Evolutionary conservation across 2,329 filamentous ascomycete genomes (phyloP).

Genomic region (Cryphonectria japonica): DNA sequence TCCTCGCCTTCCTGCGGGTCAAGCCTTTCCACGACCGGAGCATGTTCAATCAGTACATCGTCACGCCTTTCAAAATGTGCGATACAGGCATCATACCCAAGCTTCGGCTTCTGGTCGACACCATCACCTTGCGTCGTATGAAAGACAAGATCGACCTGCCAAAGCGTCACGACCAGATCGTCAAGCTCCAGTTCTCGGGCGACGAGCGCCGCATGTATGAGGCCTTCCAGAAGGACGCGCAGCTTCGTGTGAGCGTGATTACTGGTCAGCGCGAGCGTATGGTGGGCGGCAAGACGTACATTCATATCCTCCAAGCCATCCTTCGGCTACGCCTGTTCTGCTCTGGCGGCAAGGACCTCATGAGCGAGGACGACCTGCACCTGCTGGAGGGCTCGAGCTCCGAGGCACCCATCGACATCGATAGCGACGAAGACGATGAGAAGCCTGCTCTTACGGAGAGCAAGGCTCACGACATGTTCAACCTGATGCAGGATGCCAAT

Average conservation of each 20-base stretch:
- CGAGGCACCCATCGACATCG: constrained; percentile 85
- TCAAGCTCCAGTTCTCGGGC: constrained; percentile 74
- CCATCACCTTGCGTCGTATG: constrained; percentile 87
- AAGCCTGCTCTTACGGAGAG: constrained; percentile 64
- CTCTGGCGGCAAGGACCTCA: constrained; percentile 89
- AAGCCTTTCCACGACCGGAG: constrained; percentile 80
- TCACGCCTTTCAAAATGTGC: constrained; percentile 83
- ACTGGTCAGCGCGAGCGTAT: constrained; percentile 65
- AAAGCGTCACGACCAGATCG: constrained; percentile 70
- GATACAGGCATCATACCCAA: constrained; percentile 84
- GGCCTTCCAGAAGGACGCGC: constrained; percentile 80
- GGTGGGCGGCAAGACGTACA: constrained; percentile 85
- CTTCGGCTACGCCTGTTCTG: constrained; percentile 87
- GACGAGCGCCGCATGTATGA: constrained; percentile 81
- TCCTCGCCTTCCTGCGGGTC: constrained; percentile 83
- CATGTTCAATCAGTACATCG: constrained; percentile 79
- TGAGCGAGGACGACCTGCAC: constrained; percentile 81
- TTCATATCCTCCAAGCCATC: constrained; percentile 90
- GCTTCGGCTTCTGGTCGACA: constrained; percentile 86
- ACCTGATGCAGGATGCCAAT: constrained; percentile 81
- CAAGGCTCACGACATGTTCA: constrained; percentile 84
- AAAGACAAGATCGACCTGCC: constrained; percentile 92
- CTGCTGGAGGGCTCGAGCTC: constrained; percentile 80
- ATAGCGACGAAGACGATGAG: constrained; percentile 71
- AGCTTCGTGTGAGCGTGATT: constrained; percentile 78